Conservation (phyloP, 1,284 basidiomycete species). For the Singerocomus inundabilis region DNA sequence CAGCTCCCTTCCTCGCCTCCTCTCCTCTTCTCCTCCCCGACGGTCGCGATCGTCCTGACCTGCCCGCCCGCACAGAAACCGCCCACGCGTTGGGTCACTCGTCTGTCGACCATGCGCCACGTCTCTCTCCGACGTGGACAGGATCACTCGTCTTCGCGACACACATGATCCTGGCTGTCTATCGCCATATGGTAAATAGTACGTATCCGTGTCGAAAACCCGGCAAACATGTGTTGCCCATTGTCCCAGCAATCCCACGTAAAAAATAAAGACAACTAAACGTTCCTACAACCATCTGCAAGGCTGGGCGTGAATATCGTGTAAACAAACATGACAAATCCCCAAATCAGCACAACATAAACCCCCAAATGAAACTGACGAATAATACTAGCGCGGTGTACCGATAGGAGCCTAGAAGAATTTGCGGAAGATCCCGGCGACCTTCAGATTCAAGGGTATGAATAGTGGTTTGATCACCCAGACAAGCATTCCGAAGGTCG, state of each 20-base stretch:
- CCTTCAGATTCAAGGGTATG: conserved; percentile 52
- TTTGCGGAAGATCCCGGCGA: conserved; percentile 54
- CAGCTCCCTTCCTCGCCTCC: too few species aligned
- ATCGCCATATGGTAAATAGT: conserved; percentile 19
- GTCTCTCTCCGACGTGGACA: background rate
- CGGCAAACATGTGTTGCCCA: conserved; percentile 17
- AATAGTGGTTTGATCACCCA: conserved; percentile 45
- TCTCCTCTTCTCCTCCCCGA: conserved; percentile 1
- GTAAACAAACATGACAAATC: conserved; percentile 14
- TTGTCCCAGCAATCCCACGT: conserved; percentile 18
- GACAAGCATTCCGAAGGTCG: conserved; percentile 51
- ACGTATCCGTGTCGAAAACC: conserved; percentile 10
- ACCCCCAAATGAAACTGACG: conserved; percentile 24
- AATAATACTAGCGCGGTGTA: conserved; percentile 17
- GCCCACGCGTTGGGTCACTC: too few species aligned
- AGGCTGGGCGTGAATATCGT: conserved; percentile 16
- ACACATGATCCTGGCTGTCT: background rate
- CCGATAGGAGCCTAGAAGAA: conserved; percentile 34
- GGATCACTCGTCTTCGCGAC: background rate
- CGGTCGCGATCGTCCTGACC: too few species aligned
- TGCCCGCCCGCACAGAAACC: too few species aligned
- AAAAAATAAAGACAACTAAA: conserved; percentile 13
- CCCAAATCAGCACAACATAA: conserved; percentile 23
- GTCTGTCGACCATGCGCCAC: too few species aligned
- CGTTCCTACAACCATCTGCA: background rate